A percentile compares a stretch with the other conserved stretches of the same genome.
These are phyloP conservation scores for Euphorbia tirucalli DNA, from an alignment of 345 rosid species.

Conservation along the genomic window DNA sequence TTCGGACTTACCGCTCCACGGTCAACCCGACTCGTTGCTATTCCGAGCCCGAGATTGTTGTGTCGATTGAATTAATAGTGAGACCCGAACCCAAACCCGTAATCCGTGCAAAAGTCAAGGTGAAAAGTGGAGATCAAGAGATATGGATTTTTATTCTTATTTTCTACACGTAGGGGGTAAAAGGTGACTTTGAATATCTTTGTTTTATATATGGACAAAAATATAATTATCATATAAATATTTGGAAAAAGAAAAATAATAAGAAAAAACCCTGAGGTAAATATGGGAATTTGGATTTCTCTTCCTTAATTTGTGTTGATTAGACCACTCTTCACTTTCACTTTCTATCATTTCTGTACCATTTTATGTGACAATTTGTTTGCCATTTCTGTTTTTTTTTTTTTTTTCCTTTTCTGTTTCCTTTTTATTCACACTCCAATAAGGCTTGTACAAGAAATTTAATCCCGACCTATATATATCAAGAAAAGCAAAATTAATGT, in stretches of 20 bases:
- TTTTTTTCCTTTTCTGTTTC: too few species aligned
- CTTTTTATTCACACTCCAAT: slow-evolving; percentile 10
- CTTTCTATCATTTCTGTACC: too few species aligned
- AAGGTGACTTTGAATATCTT: not conserved
- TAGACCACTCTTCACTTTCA: too few species aligned
- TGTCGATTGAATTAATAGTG: slow-evolving; percentile 32
- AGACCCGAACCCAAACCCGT: not conserved
- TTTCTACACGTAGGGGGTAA: too few species aligned
- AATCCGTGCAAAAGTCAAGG: not conserved
- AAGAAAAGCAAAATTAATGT: not conserved
- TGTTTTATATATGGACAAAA: not conserved
- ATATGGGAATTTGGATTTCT: too few species aligned
- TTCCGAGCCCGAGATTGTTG: slow-evolving; percentile 53
- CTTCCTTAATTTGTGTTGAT: too few species aligned
- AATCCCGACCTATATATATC: not conserved
- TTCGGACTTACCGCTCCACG: slow-evolving; percentile 88
- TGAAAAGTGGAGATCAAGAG: not conserved
- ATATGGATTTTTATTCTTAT: not conserved
- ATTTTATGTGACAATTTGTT: too few species aligned
- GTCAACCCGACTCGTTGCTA: slow-evolving; percentile 61
- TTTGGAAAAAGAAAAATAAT: not conserved
- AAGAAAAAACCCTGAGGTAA: too few species aligned
- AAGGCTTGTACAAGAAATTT: slow-evolving; percentile 7
- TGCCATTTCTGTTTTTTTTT: too few species aligned
- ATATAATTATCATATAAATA: not conserved